These are phyloP conservation scores for Pyrenochaeta sp. DNA, from an alignment of 2,329 filamentous ascomycete genomes.

Conservation along the genomic window DNA sequence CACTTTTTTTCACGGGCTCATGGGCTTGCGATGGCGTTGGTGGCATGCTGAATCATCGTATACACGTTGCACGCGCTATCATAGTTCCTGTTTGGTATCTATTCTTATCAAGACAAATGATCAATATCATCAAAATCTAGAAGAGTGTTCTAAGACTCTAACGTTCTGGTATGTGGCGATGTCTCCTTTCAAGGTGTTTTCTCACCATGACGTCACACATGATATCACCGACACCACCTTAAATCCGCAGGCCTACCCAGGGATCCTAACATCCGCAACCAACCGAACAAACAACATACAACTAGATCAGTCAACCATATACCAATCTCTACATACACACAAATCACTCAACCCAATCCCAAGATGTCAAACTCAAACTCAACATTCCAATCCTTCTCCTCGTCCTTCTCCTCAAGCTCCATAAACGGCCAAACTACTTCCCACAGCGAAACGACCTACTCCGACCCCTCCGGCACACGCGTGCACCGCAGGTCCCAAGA, in stretches of 20 bases:
- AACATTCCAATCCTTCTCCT: slow-evolving; percentile 38
- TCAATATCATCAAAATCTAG: too few species aligned
- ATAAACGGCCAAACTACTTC: slow-evolving; percentile 42
- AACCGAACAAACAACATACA: background rate
- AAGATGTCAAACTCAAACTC: slow-evolving; percentile 13
- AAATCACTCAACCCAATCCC: background rate
- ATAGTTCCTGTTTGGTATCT: too few species aligned
- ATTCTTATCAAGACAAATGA: too few species aligned
- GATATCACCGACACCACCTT: slow-evolving; percentile 8
- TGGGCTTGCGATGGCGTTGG: too few species aligned
- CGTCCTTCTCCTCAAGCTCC: slow-evolving; percentile 32
- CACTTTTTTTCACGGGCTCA: too few species aligned
- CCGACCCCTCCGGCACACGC: slow-evolving; percentile 40
- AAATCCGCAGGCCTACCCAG: background rate
- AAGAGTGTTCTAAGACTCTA: too few species aligned
- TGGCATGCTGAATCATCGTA: too few species aligned
- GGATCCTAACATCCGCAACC: too few species aligned
- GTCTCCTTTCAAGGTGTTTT: background rate
- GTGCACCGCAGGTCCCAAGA: slow-evolving; percentile 37
- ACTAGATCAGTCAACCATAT: too few species aligned
- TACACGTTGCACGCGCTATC: too few species aligned
- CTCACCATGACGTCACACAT: slow-evolving; percentile 21
- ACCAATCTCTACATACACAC: background rate
- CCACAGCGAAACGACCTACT: slow-evolving; percentile 31
- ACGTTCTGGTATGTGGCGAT: background rate